Evolutionary conservation across 768 basidiomycete genomes (phyloP), one percentile per base, ranked within the genome.

Genomic region (Chiua virens): DNA sequence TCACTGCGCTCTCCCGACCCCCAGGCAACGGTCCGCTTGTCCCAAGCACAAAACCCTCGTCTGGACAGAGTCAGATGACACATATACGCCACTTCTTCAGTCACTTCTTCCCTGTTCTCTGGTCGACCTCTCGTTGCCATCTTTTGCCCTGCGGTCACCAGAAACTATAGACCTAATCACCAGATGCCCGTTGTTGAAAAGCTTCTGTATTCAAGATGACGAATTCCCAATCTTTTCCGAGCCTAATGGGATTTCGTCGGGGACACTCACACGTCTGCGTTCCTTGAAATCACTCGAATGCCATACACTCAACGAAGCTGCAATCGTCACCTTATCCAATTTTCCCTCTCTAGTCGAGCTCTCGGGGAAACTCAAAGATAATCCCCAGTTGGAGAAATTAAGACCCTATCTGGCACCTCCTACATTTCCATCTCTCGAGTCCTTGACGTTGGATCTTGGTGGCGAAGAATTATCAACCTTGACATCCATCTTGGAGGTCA

Each of bases 1-100:
- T 67, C 23, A 59, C 59, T 49, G 57, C 64, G 1, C 62, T 65
- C 38, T 67, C 59, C 15, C 56, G 47, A 32, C 59, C 64, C 27
- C 65, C 64, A 11, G 42, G 49, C 3, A 41, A 55, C 14, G 49
- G 54, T 1, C 62, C 65, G 27, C 59, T 65, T 20, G 14, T 64
- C 42, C 64, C 64, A 36, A 57, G 30, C 41, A 65, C 42, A 67
- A 20, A 36, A 17, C 7, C 22, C 64, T 66, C 17, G 5, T 14
- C 14, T 67, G 62, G 65, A 49, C 57, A 14, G 49, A 45, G 25
- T 42, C 56, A 30, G 38, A 28, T 21, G 53, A 14, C 54, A 50
- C 41, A n/a, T 44, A 62, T 17, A 54, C 57, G 30, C 50, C 57
- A 10, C 54, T 67, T 45, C 38, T 27, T 4, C 25, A 27, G 25